Evolutionary conservation across 1,139 yeast species (phyloP), one percentile per base, ranked within the genome.

Genomic region (Spencermartinsiella ligniputridi): DNA sequence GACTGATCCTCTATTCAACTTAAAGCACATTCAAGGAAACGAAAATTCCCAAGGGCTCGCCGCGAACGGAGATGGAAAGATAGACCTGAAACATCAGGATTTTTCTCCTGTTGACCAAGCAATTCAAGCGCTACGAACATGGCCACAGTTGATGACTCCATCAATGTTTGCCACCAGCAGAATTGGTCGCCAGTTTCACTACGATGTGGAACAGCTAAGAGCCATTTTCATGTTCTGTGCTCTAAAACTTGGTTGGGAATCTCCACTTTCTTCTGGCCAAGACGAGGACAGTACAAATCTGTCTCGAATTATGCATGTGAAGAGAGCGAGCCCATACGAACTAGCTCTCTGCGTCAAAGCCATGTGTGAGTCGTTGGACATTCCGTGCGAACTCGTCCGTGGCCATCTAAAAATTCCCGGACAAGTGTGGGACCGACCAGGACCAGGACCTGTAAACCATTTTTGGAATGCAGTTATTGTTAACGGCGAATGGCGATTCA

Each of bases 361-460:
- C 48, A 77, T 92, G 68, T 78, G 92, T 41, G 82, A 78, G 48
- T 75, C 83, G 0, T 70, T 90, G 43, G 79, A 83, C 19, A 74
- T 92, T 36, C 81, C 83, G 9, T 78, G 89, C 50, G 94, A 85
- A 52, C 73, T 89, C 1, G 80, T 92, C 1, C 69, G 80, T 29
- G 98, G 98, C 2, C 86, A 86, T 55, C 74, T 92, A 69, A 88
- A 90, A 59, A 76, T 81, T 27, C 95, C 96, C 3, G 79, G 79
- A 39, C 80, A 76, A 51, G 66, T 72, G 49, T 71, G 73, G 18
- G 64, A 64, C 39, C 62, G 62, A 30, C 55, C 60, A 18, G 68
- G 62, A 3, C 45, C 64, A 65, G 77, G 81, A 44, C 78, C 79
- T 30, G 70, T 81, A 36, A 88, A 89, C 58, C 98, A 92, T 63